Evolutionary conservation across 1,284 basidiomycete species (phyloP).

Genomic region (Fomitopsis pinicola): DNA sequence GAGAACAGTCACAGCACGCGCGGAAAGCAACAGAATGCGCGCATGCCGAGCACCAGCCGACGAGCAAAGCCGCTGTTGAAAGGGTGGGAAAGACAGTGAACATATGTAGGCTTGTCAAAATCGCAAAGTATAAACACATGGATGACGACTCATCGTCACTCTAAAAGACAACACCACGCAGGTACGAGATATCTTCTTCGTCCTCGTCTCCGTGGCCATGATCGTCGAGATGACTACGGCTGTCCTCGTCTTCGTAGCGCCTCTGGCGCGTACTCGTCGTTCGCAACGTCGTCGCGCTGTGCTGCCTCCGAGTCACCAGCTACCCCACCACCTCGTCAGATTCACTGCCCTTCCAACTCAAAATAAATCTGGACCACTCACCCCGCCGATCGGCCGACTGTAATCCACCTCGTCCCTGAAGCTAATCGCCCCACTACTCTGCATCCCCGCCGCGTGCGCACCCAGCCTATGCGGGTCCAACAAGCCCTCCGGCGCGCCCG

Average conservation of each 20-base stretch:
- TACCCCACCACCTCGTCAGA: constrained; percentile 13
- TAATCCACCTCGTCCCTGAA: constrained; percentile 41
- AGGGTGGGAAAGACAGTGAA: no score
- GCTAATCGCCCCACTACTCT: constrained; percentile 32
- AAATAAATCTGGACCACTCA: constrained; percentile 19
- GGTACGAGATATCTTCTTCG: neutral
- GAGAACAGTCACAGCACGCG: no score
- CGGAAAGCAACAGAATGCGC: no score
- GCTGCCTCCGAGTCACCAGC: constrained; percentile 35
- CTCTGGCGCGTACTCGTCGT: constrained; percentile 14
- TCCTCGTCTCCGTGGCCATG: neutral
- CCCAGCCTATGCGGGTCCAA: constrained; percentile 31
- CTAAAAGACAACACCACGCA: neutral
- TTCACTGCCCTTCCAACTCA: neutral
- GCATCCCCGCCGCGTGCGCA: constrained; percentile 22
- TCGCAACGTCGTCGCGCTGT: constrained; percentile 36
- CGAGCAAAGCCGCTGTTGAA: no score
- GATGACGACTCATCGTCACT: neutral
- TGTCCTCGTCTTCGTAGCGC: neutral
- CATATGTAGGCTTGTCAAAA: no score
- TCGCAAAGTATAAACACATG: no score
- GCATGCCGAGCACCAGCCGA: no score
- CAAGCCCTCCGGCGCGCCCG: constrained; percentile 30
- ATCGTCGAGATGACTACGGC: neutral
- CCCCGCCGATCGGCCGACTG: constrained; percentile 39